Conservation (phyloP, 2,329 filamentous ascomycete genomes). For the Scortechinia acanthostroma region DNA sequence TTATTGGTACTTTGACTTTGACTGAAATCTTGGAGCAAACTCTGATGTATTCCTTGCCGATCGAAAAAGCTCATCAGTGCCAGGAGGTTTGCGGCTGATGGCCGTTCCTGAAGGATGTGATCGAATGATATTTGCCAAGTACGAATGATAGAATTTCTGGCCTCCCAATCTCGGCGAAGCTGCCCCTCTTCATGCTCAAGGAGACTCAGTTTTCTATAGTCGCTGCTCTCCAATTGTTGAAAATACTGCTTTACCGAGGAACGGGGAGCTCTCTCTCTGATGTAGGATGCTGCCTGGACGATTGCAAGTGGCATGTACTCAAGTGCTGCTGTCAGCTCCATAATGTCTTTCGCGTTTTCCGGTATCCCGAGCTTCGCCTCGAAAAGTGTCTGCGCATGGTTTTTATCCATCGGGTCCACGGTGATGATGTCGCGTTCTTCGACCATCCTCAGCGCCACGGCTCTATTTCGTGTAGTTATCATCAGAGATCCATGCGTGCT, state of each 20-base stretch:
- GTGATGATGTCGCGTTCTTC: conserved; percentile 1
- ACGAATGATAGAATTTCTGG: conserved; percentile 13
- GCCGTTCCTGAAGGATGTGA: conserved; percentile 11
- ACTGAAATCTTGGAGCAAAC: neutral
- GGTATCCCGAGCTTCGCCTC: conserved; percentile 7
- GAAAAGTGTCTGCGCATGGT: conserved; percentile 5
- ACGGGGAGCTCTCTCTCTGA: conserved; percentile 9
- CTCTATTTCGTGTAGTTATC: neutral
- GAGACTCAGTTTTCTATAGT: conserved; percentile 13
- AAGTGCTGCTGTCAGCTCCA: conserved; percentile 9
- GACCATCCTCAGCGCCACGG: neutral
- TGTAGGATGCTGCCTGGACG: conserved; percentile 17
- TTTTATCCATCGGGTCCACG: conserved; percentile 5
- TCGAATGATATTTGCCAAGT: conserved; percentile 23
- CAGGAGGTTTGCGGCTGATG: conserved; percentile 6
- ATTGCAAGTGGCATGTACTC: conserved; percentile 19
- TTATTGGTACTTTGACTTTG: neutral
- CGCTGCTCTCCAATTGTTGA: conserved; percentile 13
- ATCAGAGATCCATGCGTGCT: too few species aligned
- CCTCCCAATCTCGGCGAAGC: conserved; percentile 11
- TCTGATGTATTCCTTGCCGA: neutral
- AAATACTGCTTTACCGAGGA: conserved; percentile 19
- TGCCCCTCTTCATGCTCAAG: conserved; percentile 12
- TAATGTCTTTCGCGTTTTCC: neutral
- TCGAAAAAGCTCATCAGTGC: neutral